Conservation (phyloP, 441 rosid genomes). For the Croton laevigatus region DNA sequence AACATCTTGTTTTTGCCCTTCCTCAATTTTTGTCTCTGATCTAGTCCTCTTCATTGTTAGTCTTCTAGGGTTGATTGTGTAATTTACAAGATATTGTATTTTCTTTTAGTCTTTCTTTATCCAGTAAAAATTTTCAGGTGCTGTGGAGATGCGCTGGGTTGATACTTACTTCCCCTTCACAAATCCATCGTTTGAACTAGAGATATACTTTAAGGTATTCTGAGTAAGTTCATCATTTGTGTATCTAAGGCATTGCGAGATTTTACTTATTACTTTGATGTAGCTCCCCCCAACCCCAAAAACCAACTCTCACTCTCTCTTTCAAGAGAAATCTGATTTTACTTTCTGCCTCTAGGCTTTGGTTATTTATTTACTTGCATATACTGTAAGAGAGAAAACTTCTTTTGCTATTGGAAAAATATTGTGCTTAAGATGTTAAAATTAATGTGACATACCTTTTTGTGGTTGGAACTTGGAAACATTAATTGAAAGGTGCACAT, state of each 20-base stretch:
- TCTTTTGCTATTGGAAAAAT: background rate
- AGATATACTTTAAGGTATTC: conserved; percentile 85
- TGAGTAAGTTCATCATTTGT: conserved; percentile 12
- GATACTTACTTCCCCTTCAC: conserved; percentile 95
- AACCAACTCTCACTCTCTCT: background rate
- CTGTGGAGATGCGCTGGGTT: conserved; percentile 94
- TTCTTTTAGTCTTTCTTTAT: background rate
- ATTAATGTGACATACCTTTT: background rate
- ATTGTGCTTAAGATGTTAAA: background rate
- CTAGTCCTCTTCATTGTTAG: too few species aligned
- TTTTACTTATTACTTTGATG: too few species aligned
- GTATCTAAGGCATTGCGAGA: background rate
- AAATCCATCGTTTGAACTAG: conserved; percentile 90
- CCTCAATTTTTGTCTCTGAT: too few species aligned
- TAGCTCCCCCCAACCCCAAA: background rate
- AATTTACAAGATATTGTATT: background rate
- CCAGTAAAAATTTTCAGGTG: conserved; percentile 48
- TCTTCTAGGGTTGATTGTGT: too few species aligned
- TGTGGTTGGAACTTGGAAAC: background rate
- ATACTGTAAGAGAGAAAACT: background rate
- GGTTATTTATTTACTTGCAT: background rate
- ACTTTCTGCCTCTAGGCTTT: background rate
- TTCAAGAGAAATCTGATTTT: background rate
- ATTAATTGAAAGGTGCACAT: background rate
- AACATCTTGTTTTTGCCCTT: too few species aligned